A percentile compares a stretch with the other conserved stretches of the same genome.
These are phyloP conservation scores for Eucalyptus lansdowneana DNA, from an alignment of 345 rosid species.

Conservation along the genomic window DNA sequence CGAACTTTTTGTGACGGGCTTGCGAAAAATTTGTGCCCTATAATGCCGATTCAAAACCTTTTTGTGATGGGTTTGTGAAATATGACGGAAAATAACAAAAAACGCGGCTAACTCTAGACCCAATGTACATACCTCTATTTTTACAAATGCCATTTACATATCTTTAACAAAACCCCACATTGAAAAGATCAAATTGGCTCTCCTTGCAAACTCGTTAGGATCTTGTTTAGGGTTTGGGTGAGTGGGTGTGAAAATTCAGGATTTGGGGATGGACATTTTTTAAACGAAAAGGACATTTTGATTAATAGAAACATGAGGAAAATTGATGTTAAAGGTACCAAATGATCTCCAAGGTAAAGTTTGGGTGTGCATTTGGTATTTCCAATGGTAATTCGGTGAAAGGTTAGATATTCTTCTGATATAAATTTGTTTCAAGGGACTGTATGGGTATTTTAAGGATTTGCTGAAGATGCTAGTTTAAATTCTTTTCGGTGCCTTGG, in stretches of 20 bases:
- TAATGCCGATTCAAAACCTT: not conserved
- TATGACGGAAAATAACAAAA: not conserved
- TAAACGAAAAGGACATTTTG: not conserved
- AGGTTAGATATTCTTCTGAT: not conserved
- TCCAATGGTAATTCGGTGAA: not conserved
- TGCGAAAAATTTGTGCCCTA: not conserved
- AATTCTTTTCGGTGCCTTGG: not conserved
- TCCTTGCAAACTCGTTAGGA: not conserved
- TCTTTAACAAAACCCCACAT: not conserved
- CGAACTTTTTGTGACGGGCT: not conserved
- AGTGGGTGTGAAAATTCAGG: not conserved
- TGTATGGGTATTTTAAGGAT: not conserved
- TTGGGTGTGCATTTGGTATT: not conserved
- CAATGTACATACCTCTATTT: not conserved
- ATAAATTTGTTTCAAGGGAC: not conserved
- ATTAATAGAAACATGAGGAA: not conserved
- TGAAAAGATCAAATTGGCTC: not conserved
- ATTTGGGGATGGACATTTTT: not conserved
- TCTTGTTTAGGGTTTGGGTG: not conserved
- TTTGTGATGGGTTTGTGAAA: not conserved
- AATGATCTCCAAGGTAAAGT: not conserved
- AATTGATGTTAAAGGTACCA: not conserved
- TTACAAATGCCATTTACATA: not conserved
- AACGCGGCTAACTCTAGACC: not conserved
- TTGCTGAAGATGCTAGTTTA: not conserved